Base-by-base conservation (phyloP, 2,329 filamentous ascomycete genomes). In the Fusarium sp. region DNA sequence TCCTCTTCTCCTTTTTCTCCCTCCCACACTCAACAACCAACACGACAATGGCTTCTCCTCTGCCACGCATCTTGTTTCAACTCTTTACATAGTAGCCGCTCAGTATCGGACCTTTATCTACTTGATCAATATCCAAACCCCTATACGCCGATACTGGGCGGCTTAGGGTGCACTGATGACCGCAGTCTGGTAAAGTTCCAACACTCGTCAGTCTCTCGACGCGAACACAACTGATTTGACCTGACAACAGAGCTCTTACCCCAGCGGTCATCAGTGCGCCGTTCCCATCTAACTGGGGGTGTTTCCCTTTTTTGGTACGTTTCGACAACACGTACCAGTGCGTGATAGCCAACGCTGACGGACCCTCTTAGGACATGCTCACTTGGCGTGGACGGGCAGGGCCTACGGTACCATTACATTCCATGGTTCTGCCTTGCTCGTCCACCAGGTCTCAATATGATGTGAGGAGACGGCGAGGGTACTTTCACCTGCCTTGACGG, bases 271-370 rank as follows among this genome's bases (percentile, higher is more conserved):
- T 47, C 31, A 14, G 31, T 47, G 41, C 31, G 38, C 31, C 31
- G 2, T 2, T 4, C 9, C 8, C 17, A 9, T 15, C n/a, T 43
- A n/a, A 23, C 6, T 7, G 23, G 8, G 8, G 6, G 8, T 5
- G 8, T 33, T 33, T 33, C 17, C 23, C n/a, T 42, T 8, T 35
- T 8, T 35, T 25, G 37, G 54, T 53, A 21, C 43, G 54, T 48
- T 48, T 33, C 21, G 9, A 29, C 9, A 13, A 15, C 6, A 7
- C 4, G 10, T 13, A 11, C 6, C 11, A 13, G 7, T 43, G 19
- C 8, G 10, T 23, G 25, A 9, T 4, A 3, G 13, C n/a, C 6
- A 3, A 14, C 14, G 10, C 25, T 54, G 17, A n/a, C 41, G 25
- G 7, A 32, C 23, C 23, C 2, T 11, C 9, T 35, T 4, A 37